Evolutionary conservation across 1,284 basidiomycete species (phyloP).

Genomic region (Termitomyces sp.): DNA sequence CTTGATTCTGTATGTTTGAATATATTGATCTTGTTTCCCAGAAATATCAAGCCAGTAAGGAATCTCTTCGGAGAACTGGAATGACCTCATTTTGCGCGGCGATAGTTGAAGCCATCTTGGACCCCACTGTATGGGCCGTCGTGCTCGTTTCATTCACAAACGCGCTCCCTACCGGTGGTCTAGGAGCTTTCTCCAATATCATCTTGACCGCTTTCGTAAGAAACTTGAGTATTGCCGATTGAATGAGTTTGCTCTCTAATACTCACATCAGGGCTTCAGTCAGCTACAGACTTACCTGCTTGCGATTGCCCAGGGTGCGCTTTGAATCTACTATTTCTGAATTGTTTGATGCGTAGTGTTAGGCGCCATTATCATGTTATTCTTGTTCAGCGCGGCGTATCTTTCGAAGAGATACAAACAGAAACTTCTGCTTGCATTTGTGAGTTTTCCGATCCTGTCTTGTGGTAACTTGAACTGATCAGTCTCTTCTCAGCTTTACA

Average conservation of each 20-base stretch:
- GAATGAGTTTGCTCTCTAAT: constrained; percentile 2
- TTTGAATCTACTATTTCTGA: not conserved
- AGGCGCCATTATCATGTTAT: constrained; percentile 42
- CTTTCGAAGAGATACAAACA: constrained; percentile 39
- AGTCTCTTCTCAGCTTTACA: constrained; percentile 30
- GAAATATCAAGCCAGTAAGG: constrained; percentile 35
- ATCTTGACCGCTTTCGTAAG: constrained; percentile 42
- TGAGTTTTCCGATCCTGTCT: constrained; percentile 19
- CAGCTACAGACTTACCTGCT: constrained; percentile 46
- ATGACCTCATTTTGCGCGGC: not conserved
- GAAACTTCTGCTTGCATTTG: constrained; percentile 39
- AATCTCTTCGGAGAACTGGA: not conserved
- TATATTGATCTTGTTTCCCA: constrained; percentile 5
- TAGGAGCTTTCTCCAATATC: constrained; percentile 49
- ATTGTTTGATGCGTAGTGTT: not conserved
- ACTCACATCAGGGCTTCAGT: constrained; percentile 34
- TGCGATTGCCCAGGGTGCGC: constrained; percentile 42
- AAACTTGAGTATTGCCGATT: not conserved
- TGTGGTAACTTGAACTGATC: not conserved
- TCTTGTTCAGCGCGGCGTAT: constrained; percentile 42
- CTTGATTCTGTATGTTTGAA: not conserved
- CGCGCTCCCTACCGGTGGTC: constrained; percentile 47
- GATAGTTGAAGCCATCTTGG: constrained; percentile 41
- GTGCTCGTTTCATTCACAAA: constrained; percentile 46
- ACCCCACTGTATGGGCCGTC: constrained; percentile 42